phyloP scores from a whole-genome alignment of 352 stramenopile species.

The Globisporangium irregulare region DNA sequence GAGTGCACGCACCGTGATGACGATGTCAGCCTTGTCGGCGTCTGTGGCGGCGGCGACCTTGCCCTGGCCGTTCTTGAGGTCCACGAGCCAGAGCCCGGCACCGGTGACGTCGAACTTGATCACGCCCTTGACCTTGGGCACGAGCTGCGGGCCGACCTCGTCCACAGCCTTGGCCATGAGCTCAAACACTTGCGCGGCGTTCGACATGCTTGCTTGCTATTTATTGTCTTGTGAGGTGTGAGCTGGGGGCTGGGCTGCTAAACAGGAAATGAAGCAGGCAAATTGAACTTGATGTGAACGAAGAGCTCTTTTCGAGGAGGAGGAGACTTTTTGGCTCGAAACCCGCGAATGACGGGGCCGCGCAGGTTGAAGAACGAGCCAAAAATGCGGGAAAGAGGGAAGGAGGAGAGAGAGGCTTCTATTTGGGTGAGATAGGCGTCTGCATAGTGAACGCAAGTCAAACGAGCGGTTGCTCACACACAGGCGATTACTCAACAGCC shows the following conservation, averaged over 20 bases:
- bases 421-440: not conserved
- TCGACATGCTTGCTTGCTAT: constrained; percentile 26
- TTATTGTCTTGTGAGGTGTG: not conserved
- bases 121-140: constrained; percentile 70
- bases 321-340: not conserved
- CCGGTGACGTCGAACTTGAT: constrained; percentile 81
- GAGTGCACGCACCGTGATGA: constrained; percentile 45
- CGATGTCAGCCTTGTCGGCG: constrained; percentile 70
- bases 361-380: constrained; percentile 8
- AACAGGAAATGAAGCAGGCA: constrained; percentile 6
- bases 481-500: constrained; percentile 7
- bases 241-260: not conserved
- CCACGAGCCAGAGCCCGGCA: constrained; percentile 68
- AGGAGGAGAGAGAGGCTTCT: constrained; percentile 1
- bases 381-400: not conserved
- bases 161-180: constrained; percentile 66
- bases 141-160: constrained; percentile 64
- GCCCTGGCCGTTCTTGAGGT: constrained; percentile 75
- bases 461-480: not conserved
- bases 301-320: not conserved
- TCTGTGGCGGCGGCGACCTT: constrained; percentile 44
- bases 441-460: not conserved
- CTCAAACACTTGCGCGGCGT: constrained; percentile 62
- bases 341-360: not conserved
- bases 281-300: not conserved